phyloP scores from a whole-genome alignment of 106 monocot species.

The Dioscorea zingiberensis region DNA sequence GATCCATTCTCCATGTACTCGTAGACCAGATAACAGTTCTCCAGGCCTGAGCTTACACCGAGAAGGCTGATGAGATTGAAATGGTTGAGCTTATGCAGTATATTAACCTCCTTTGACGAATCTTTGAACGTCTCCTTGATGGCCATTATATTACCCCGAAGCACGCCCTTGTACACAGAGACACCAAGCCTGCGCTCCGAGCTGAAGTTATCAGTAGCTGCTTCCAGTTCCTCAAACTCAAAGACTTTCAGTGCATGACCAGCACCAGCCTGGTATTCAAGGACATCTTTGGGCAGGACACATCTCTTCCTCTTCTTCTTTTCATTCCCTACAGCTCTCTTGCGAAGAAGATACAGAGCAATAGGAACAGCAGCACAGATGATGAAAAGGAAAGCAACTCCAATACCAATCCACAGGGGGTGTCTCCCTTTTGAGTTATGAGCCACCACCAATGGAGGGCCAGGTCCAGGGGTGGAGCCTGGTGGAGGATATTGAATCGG shows the following conservation, averaged over 20 bases:
- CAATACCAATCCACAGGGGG: background rate
- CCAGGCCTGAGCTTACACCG: constrained; percentile 10
- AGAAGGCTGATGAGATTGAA: constrained; percentile 21
- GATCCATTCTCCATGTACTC: constrained; percentile 29
- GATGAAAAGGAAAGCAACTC: background rate
- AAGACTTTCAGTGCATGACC: constrained; percentile 9
- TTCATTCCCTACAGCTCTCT: background rate
- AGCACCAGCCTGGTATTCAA: background rate
- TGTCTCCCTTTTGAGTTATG: background rate
- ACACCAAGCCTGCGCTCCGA: constrained; percentile 11
- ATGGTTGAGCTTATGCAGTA: constrained; percentile 34
- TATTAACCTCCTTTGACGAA: constrained; percentile 12
- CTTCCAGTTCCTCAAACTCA: constrained; percentile 15
- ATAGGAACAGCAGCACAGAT: background rate
- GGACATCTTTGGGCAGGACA: constrained; percentile 12
- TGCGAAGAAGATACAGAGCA: background rate
- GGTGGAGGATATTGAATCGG: constrained; percentile 7
- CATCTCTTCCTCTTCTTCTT: constrained; percentile 12
- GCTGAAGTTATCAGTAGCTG: constrained; percentile 22
- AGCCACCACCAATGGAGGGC: background rate
- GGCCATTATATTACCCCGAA: constrained; percentile 2
- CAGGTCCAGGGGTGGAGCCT: background rate
- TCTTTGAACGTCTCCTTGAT: constrained; percentile 19
- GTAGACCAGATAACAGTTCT: constrained; percentile 14
- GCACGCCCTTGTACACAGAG: constrained; percentile 18